A percentile compares a stretch with the other conserved stretches of the same genome.
phyloP scores from a whole-genome alignment of 108 stramenopile species.

The Schizochytrium sp. region DNA sequence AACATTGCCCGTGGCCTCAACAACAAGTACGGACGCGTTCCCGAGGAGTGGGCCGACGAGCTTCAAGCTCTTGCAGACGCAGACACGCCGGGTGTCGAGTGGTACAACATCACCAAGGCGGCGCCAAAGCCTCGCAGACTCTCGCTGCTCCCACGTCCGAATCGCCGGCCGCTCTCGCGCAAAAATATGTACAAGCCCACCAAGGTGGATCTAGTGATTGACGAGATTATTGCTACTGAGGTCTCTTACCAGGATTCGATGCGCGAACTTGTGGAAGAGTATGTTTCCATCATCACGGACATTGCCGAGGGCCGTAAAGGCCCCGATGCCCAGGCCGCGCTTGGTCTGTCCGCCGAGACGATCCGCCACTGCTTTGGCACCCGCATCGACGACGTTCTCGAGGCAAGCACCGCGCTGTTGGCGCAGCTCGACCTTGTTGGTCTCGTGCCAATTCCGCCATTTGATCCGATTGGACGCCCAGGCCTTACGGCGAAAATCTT shows the following conservation, averaged over 20 bases:
- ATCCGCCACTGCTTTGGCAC: not conserved
- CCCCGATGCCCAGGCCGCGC: not conserved
- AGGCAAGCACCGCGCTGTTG: not conserved
- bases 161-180: not conserved
- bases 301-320: not conserved
- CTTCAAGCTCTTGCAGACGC: not conserved
- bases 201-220: not conserved
- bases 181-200: not conserved
- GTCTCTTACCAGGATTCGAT: not conserved
- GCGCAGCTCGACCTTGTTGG: not conserved
- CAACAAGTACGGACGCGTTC: not conserved
- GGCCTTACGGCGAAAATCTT: not conserved
- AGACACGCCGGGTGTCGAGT: not conserved
- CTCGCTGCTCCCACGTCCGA: not conserved
- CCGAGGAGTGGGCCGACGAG: not conserved
- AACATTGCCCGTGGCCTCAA: not conserved
- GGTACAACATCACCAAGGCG: not conserved
- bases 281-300: not conserved
- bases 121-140: not conserved
- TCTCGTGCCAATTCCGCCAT: not conserved
- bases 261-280: not conserved
- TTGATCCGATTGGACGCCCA: not conserved
- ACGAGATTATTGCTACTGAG: slow-evolving; percentile 1
- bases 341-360: not conserved
- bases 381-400: not conserved